Evolutionary conservation across 176 grass and related monocot species (phyloP).

Genomic region (Juncus inflexus): DNA sequence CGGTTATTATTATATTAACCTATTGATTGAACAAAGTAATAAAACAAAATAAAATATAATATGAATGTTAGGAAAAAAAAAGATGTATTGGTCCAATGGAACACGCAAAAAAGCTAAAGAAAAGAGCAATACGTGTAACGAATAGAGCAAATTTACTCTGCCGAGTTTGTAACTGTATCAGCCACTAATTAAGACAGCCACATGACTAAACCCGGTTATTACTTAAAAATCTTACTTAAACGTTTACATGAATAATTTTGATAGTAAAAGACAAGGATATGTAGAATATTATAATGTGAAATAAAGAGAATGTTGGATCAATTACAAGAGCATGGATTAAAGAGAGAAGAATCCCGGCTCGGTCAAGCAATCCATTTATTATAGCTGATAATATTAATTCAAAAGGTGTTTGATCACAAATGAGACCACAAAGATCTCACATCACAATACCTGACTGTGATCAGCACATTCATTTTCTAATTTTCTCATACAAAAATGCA

Average conservation of each 20-base stretch:
- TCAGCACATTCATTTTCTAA: background rate
- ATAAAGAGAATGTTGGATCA: constrained; percentile 14
- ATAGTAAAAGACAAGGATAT: too few species aligned
- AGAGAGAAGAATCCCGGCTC: constrained; percentile 15
- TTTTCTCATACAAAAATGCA: too few species aligned
- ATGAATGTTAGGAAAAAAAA: too few species aligned
- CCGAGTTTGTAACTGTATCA: constrained; percentile 29
- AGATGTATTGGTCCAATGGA: constrained; percentile 21
- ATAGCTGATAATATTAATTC: constrained; percentile 14
- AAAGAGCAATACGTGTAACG: constrained; percentile 24
- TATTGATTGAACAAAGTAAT: too few species aligned
- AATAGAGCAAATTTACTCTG: constrained; percentile 20
- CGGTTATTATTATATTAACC: background rate
- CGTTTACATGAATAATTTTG: too few species aligned
- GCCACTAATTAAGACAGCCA: constrained; percentile 15
- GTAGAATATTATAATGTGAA: background rate
- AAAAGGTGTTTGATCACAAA: constrained; percentile 14
- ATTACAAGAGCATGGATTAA: constrained; percentile 22
- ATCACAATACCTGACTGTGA: constrained; percentile 17
- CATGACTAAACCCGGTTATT: constrained; percentile 25
- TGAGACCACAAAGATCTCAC: constrained; percentile 27
- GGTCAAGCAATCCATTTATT: constrained; percentile 23
- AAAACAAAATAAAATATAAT: too few species aligned
- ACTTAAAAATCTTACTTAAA: background rate
- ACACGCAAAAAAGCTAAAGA: constrained; percentile 17